Evolutionary conservation across 2,329 filamentous ascomycete species (phyloP), one percentile per base, ranked within the genome.

Genomic region (Penicillium oxalicum): DNA sequence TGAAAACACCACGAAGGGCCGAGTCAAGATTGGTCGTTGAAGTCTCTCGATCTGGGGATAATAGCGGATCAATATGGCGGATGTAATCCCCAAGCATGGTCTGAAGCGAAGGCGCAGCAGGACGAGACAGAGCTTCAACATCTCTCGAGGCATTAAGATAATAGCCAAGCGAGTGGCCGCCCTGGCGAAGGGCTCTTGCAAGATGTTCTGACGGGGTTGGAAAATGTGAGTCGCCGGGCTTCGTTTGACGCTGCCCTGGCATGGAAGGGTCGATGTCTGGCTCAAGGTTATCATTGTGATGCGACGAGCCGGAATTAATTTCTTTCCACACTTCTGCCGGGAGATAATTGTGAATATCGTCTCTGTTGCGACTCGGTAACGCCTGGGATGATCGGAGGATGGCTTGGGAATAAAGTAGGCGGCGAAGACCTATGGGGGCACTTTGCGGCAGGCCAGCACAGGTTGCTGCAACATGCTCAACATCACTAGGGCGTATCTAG

Each of bases 1-100:
- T 50, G 42, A 74, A 72, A n/a, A 71, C 61, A 11, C 52, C 49
- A 43, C 56, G 51, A 9, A 73, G 45, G 34, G 59, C 64, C 24
- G 50, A 40, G 29, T 67, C 56, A 13, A 69, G 49, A 9, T 53
- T 46, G 7, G 49, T 45, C 27, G 18, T 24, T n/a, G 33, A 18
- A 18, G 12, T 29, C 7, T 49, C 36, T 25, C 38, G 29, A 24
- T 38, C 47, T 44, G 29, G 45, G 11, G 49, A 50, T 5, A 69
- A 28, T 8, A 63, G 32, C 7, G 68, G 61, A 40, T 70, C 63
- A 44, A 71, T 58, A 44, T 61, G 44, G 44, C 59, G 52, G 43
- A 73, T 64, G 49, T 71, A 74, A 42, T 69, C 64, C 6, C 66
- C 66, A 44, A 71, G 55, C 42, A 70, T 69, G 6, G 58, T 63